Base-by-base conservation (phyloP, 257 asterid species). In the Nicotiana noctiflora region DNA sequence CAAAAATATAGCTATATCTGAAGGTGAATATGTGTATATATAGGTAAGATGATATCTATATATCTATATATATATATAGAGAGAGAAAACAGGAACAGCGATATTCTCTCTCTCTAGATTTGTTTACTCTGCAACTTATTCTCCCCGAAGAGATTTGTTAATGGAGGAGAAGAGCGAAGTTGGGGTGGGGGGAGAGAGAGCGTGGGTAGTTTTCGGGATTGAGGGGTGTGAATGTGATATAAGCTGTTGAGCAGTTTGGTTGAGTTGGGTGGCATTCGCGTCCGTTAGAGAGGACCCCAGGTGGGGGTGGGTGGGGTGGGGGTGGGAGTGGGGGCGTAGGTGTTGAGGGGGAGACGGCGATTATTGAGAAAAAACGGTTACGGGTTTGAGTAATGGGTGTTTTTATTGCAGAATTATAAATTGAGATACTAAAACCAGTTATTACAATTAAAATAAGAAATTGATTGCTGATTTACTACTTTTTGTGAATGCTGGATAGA, bases 241-340 rank as follows among this genome's bases (percentile, higher is more conserved):
- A 46, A 46, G 78, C 60, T 72, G 78, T 72, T 72, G 78, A 72
- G 61, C 61, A 46, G 78, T 72, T 46, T 46, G 14, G 40, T 46
- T 46, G 77, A 21, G 77, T 70, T 70, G 77, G 77, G 37, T 70
- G 21, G 13, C 34, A 44, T 70, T 70, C 76, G 75, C 46, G 53
- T 75, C 80, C 64, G 86, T 80, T 85, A 51, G 31, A 40, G 2
- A 9, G 25, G 32, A 7, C 44, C 11, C 13, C 18, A 21, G 8
- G n/a, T n/a, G 67, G 18, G 67, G 67, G 11, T 25, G 27, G 27
- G n/a, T n/a, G 2, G 27, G 37, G 6, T 6, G 4, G 10, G 40
- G 31, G 6, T 14, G 63, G 46, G 32, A 2, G 32, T 31, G 4
- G 32, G 32, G n/a, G n/a, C n/a, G n/a, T n/a, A n/a, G n/a, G n/a